Percentiles rank a stretch among this genome's conserved stretches.
Evolutionary conservation across 2,329 filamentous ascomycete genomes (phyloP).

Genomic region (Aphanocladium album): DNA sequence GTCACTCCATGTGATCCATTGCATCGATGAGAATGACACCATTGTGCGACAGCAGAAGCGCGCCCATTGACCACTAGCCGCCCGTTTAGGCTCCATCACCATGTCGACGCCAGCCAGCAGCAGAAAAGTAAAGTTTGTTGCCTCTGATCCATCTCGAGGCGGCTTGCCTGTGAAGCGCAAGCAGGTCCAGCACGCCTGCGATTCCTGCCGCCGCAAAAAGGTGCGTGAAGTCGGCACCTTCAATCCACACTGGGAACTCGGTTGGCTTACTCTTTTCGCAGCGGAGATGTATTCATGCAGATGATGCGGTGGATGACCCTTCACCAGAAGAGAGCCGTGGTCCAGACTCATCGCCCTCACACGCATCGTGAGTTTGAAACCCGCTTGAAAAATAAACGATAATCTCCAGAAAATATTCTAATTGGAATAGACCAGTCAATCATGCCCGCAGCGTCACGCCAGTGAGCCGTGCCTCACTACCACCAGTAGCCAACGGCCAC

Average conservation of each 20-base stretch:
- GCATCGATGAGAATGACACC: background rate
- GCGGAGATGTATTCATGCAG: slow-evolving; percentile 42
- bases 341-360: slow-evolving; percentile 24
- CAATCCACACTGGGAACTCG: background rate
- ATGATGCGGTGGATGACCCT: slow-evolving; percentile 28
- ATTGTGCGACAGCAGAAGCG: background rate
- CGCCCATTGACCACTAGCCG: background rate
- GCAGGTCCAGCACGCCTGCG: slow-evolving; percentile 55
- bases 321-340: slow-evolving; percentile 22
- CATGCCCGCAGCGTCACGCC: slow-evolving; percentile 8
- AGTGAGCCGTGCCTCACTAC: background rate
- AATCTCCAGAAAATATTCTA: background rate
- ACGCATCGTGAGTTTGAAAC: slow-evolving; percentile 23
- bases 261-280: slow-evolving; percentile 16
- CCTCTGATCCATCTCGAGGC: slow-evolving; percentile 42
- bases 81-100: background rate
- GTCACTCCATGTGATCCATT: background rate
- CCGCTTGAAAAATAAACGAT: background rate
- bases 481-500: background rate
- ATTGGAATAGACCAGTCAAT: background rate
- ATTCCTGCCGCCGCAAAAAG: slow-evolving; percentile 51
- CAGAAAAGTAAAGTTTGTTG: slow-evolving; percentile 50
- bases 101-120: slow-evolving; percentile 10
- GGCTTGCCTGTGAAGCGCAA: slow-evolving; percentile 55
- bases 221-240: slow-evolving; percentile 24